Conservation (phyloP, 805 yeast genomes). For the Scheffersomyces coipomensis region DNA sequence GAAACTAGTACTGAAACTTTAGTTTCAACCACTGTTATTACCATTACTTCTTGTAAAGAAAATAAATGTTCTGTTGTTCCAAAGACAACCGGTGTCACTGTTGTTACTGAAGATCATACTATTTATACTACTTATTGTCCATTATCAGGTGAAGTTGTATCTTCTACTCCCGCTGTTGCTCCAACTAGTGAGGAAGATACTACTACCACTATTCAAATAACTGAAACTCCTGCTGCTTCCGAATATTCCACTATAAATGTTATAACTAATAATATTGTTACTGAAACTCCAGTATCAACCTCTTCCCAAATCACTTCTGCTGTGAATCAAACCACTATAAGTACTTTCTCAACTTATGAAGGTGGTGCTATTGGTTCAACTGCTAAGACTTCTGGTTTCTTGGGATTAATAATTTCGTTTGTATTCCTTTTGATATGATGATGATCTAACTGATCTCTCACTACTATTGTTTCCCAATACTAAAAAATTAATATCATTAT, state of each 20-base stretch:
- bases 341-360: conserved; percentile 20
- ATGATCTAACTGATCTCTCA: neutral
- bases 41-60: conserved; percentile 38
- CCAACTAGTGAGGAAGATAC: conserved; percentile 7
- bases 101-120: conserved; percentile 17
- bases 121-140: conserved; percentile 21
- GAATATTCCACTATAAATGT: conserved; percentile 30
- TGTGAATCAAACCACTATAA: conserved; percentile 11
- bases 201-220: conserved; percentile 1
- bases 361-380: conserved; percentile 24
- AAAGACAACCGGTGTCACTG: conserved; percentile 32
- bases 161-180: conserved; percentile 5
- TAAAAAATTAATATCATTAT: too few species aligned
- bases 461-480: too few species aligned
- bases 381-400: conserved; percentile 18
- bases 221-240: conserved; percentile 5
- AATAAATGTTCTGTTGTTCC: conserved; percentile 26
- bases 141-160: conserved; percentile 5
- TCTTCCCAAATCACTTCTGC: conserved; percentile 7
- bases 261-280: conserved; percentile 40
- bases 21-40: conserved; percentile 23
- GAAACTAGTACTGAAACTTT: conserved; percentile 14
- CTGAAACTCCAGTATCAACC: conserved; percentile 25
- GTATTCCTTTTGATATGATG: conserved; percentile 7
- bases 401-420: conserved; percentile 21